Evolutionary conservation across 2,329 filamentous ascomycete genomes (phyloP), one percentile per base, ranked within the genome.

Genomic region (Trichoderma sp.): DNA sequence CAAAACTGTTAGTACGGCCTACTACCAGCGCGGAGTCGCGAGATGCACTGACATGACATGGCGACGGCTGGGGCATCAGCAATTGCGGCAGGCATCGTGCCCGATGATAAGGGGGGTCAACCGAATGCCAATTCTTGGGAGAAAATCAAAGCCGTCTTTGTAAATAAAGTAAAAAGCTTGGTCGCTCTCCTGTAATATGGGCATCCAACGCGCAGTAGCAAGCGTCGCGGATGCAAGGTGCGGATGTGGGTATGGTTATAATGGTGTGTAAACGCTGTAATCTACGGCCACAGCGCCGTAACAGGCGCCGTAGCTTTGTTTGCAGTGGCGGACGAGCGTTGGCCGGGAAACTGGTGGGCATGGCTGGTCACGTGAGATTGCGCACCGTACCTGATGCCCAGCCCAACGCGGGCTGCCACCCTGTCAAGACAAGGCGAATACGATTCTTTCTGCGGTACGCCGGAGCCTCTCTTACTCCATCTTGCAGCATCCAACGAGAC

Each of bases 1-100:
- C 36, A 62, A 24, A 36, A 32, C 65, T 65, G 73, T 78, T 68
- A 79, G 78, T 32, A 14, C 64, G 26, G 36, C 12, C 5, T 36
- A 43, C 34, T 53, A n/a, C 28, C 15, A 14, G 67, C 39, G 67
- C 36, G 28, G 39, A 47, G 34, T 67, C 28, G 53, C 24, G 47
- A 43, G 39, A 53, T 56, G 62, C 70, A 70, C 86, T 78, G 84
- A 92, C 90, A 93, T 61, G 91, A 93, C 79, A 92, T 84, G 76
- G 89, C 85, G 77, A 92, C 90, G 67, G 88, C 87, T 76, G 91
- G 91, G 76, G 84, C 83, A 76, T 92, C 91, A 77, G 87, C 83
- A 76, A 86, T 85, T 73, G 86, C 86, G 76, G 86, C 87, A 81
- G 88, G 88, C 89, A 92, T 92, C 77, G 71, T 81, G 79, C 76